Percentiles rank a stretch among this genome's conserved stretches.
phyloP scores from a whole-genome alignment of 768 basidiomycete genomes.

The Thelephora ganbajun region DNA sequence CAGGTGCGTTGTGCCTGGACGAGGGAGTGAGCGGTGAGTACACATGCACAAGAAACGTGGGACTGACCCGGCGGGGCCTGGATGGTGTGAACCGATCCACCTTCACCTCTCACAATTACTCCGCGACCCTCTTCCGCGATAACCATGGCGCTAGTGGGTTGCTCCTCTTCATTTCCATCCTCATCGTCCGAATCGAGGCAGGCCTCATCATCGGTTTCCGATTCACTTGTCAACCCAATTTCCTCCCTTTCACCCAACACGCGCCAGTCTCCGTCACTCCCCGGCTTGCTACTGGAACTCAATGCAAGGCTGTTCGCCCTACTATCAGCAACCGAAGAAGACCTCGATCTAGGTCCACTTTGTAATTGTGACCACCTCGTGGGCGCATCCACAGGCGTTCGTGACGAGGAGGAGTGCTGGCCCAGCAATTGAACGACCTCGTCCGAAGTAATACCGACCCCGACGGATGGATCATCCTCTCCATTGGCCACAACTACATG shows the following conservation, averaged over 20 bases:
- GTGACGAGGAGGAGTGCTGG: constrained; percentile 33
- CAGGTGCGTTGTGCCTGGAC: constrained; percentile 83
- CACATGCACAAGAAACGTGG: constrained; percentile 1
- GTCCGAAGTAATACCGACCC: constrained; percentile 52
- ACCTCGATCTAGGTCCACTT: constrained; percentile 50
- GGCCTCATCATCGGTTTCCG: constrained; percentile 30
- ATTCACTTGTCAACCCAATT: constrained; percentile 38
- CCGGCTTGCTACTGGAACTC: constrained; percentile 47
- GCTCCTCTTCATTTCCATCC: constrained; percentile 43
- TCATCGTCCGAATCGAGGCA: constrained; percentile 29
- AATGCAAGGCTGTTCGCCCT: constrained; percentile 25
- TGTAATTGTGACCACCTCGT: constrained; percentile 66
- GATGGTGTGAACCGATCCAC: constrained; percentile 43
- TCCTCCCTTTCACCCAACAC: constrained; percentile 62
- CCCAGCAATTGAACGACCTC: constrained; percentile 47
- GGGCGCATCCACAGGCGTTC: constrained; percentile 41
- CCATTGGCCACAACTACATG: constrained; percentile 53
- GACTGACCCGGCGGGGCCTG: constrained; percentile 60
- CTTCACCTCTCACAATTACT: constrained; percentile 66
- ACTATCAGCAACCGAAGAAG: constrained; percentile 47
- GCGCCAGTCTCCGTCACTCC: constrained; percentile 68
- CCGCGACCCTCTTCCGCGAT: constrained; percentile 77
- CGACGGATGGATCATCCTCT: constrained; percentile 39
- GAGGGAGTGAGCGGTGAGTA: not conserved
- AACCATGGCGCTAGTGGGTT: constrained; percentile 63